Base-by-base conservation (phyloP, 2,329 filamentous ascomycete genomes). In the Pseudocercospora crystallina region DNA sequence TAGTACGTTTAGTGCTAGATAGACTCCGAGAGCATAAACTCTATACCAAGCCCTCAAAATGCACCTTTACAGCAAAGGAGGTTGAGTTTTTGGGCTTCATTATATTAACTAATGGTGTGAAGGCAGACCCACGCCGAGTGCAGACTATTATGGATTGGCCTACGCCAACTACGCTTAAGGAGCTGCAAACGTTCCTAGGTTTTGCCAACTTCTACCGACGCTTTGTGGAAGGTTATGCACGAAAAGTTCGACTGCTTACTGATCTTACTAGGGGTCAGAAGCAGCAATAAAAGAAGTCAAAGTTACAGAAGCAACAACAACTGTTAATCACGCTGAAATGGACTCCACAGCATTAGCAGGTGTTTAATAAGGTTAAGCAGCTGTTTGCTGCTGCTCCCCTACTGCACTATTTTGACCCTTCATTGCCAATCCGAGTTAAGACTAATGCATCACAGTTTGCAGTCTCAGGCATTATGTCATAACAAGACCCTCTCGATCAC, bases 81-180 rank as follows among this genome's bases (percentile, higher is more conserved):
- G 45, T 59, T 30, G 32, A 55, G 17, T 62, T 56, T 48, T 38
- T 61, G 42, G 47, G 49, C 2, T 60, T 47, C 34, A 36, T 60
- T 9, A 38, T 60, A 33, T 41, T 13, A 10, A 12, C 11, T 26
- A 30, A 41, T 15, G 17, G 45, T 5, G 17, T 48, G 8, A 40
- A 42, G 37, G n/a, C n/a, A n/a, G n/a, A n/a, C n/a, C n/a, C n/a
- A n/a, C n/a, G n/a, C n/a, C n/a, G n/a, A n/a, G 15, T 48, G 11
- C 3, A 8, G 8, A 48, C 45, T 41, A 48, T 48, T 35, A 13
- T 9, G 5, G n/a, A 48, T 8, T 48, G 42, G 45, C 45, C 15
- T 8, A 15, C 26, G 4, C 37, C 37, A 32, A 48, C 32, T 13
- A 41, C 10, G 8, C 10, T 48, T 5, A 15, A 9, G 13, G n/a